A percentile compares a stretch with the other conserved stretches of the same genome.
phyloP scores from a whole-genome alignment of 352 stramenopile species.

The Globisporangium lucens region DNA sequence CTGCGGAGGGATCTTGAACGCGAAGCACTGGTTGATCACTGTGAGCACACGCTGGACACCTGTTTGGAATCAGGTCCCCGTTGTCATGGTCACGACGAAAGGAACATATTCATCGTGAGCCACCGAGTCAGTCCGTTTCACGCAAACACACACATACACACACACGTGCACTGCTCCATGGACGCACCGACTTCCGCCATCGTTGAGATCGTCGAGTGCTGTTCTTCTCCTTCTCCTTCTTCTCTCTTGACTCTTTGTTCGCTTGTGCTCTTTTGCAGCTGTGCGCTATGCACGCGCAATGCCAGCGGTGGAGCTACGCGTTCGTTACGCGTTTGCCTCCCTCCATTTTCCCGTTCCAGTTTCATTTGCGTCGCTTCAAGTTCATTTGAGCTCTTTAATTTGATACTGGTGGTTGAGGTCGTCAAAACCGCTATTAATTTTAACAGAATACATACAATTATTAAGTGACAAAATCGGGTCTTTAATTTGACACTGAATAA shows the following conservation, averaged over 20 bases:
- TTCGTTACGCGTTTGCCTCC: not conserved
- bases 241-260: not conserved
- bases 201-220: not conserved
- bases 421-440: no score
- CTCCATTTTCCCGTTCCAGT: not conserved
- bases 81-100: no score
- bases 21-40: not conserved
- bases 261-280: not conserved
- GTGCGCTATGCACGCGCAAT: not conserved
- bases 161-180: not conserved
- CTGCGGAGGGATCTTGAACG: not conserved
- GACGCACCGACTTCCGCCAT: not conserved
- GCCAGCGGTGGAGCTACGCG: not conserved
- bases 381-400: no score
- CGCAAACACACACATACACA: not conserved
- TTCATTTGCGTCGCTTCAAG: not conserved
- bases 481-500: no score
- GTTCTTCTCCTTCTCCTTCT: no score
- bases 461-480: no score
- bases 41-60: not conserved
- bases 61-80: not conserved
- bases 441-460: no score
- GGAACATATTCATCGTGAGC: no score
- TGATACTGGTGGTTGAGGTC: no score
- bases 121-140: no score